Base-by-base conservation (phyloP, 805 yeast genomes). In the Spathaspora gorwiae region DNA sequence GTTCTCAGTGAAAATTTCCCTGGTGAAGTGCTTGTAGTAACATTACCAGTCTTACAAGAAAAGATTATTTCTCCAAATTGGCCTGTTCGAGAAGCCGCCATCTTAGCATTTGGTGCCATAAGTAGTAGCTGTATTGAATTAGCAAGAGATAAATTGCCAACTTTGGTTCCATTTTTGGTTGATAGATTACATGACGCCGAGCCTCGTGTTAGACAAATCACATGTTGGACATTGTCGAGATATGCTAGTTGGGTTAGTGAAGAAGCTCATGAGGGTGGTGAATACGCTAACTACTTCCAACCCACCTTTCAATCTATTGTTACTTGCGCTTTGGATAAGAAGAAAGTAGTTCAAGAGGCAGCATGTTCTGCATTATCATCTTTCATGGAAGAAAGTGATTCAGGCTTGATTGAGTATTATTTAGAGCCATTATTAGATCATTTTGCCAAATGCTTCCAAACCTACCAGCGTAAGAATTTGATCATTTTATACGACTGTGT, bases 191-290 rank as follows among this genome's bases (percentile, higher is more conserved):
- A 73, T 44, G 97, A 90, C 61, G 56, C 64, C 5, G 84, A 90
- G 64, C 83, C 96, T 7, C 78, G 95, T 15, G 95, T 94, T 5
- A 77, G 98, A 53, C 95, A 89, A 63, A 94, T 94, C 43, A 72
- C 96, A 0, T 92, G 98, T 69, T 94, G 99, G 99, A 87, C 98
- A 0, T 68, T 94, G 39, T 84, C 96, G 37, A 75, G 98, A 45
- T 94, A 84, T 61, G 78, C 94, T 0, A 57, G 76, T 2, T 90
- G 97, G 96, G 84, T 92, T 19, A 78, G 87, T 41, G 73, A 74
- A 5, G 88, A 86, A 58, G 86, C 87, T 1, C 73, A 70, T 45
- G 72, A 69, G 37, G 79, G 81, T 37, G 84, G 87, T 9, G 67
- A 76, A 26, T 85, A 79, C 59, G 75, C 89, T 7, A 76, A 70